Conservation (phyloP, 1,139 yeast species). For the Spathaspora sp. region DNA sequence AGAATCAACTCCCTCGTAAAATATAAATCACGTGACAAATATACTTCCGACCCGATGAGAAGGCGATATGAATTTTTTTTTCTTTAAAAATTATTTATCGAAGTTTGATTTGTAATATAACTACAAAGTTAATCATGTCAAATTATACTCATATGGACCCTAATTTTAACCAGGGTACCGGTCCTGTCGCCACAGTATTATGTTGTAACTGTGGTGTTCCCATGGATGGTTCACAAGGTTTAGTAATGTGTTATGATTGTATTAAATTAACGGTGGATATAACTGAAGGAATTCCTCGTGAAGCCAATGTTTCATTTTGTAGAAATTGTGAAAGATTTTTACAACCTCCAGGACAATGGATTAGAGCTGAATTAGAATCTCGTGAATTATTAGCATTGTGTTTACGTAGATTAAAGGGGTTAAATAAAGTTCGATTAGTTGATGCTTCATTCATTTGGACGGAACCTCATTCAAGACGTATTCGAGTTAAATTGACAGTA, state of each 20-base stretch:
- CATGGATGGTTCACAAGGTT: constrained; percentile 91
- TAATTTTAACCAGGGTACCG: constrained; percentile 23
- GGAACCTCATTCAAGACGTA: constrained; percentile 96
- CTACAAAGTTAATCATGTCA: constrained; percentile 33
- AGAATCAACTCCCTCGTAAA: neutral
- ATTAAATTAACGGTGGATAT: constrained; percentile 91
- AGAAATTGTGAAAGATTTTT: constrained; percentile 95
- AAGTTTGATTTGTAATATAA: neutral
- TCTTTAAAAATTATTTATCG: neutral
- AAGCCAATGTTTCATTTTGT: constrained; percentile 88
- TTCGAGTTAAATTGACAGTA: constrained; percentile 84
- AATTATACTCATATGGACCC: constrained; percentile 46
- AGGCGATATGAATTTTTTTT: constrained; percentile 1
- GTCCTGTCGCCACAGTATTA: constrained; percentile 75
- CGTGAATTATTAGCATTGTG: constrained; percentile 90
- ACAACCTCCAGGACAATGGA: constrained; percentile 95
- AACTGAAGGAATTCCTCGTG: constrained; percentile 94
- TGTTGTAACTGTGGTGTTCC: constrained; percentile 99
- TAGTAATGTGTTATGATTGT: constrained; percentile 98
- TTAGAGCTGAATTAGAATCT: constrained; percentile 85
- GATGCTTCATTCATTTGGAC: constrained; percentile 99
- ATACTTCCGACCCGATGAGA: constrained; percentile 1
- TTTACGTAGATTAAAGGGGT: constrained; percentile 82
- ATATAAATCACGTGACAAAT: neutral
- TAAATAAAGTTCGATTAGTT: constrained; percentile 80